These are phyloP conservation scores for Passiflora organensis DNA, from an alignment of 345 rosid species.

Conservation along the genomic window DNA sequence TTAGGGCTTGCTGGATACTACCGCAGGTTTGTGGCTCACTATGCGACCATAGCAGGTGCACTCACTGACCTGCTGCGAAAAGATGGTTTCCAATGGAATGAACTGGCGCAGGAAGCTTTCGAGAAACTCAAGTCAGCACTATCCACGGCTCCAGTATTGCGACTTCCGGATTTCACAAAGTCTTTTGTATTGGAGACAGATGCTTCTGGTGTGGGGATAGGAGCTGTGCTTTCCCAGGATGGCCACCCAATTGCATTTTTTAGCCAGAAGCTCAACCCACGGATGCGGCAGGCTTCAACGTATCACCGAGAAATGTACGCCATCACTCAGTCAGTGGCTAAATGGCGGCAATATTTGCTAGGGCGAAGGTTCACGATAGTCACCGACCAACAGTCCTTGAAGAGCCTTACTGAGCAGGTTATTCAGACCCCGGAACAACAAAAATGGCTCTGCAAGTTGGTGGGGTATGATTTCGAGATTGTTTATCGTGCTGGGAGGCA, in stretches of 20 bases:
- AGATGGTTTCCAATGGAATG: background rate
- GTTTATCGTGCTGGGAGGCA: too few relatives aligned
- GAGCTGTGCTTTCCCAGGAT: background rate
- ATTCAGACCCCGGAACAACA: too few relatives aligned
- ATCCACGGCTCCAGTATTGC: background rate
- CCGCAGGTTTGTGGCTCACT: background rate
- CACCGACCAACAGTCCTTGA: too few relatives aligned
- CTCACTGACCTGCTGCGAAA: background rate
- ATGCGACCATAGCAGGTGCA: background rate
- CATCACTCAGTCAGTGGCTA: background rate
- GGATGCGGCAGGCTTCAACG: background rate
- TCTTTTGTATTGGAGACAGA: background rate
- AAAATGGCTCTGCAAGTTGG: too few relatives aligned
- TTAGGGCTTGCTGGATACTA: background rate
- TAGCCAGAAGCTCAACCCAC: background rate
- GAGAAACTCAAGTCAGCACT: background rate
- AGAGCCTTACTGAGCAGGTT: too few relatives aligned
- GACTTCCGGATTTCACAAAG: background rate
- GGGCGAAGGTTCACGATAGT: too few relatives aligned
- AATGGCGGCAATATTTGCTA: too few relatives aligned
- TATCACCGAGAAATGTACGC: background rate
- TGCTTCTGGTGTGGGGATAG: background rate
- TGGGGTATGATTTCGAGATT: too few relatives aligned
- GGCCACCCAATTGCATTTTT: background rate
- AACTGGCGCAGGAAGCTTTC: background rate